Conservation (phyloP, 805 yeast species). For the Grigorovia transvaalensis region DNA sequence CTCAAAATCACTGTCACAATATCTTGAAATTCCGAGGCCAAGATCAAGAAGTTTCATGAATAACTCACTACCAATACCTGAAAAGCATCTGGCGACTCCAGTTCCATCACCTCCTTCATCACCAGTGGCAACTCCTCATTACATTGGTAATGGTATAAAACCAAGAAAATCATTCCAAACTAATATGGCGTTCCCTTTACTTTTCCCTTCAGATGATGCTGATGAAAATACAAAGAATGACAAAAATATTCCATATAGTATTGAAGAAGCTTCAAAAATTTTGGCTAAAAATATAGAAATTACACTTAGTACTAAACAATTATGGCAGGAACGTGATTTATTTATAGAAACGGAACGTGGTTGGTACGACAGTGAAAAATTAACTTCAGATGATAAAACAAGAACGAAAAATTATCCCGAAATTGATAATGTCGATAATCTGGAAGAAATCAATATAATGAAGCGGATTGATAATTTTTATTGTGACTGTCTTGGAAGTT, state of each 20-base stretch:
- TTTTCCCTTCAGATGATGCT: slow-evolving; percentile 45
- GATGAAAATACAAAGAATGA: slow-evolving; percentile 30
- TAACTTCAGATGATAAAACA: slow-evolving; percentile 1
- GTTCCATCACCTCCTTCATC: slow-evolving; percentile 71
- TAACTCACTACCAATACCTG: slow-evolving; percentile 22
- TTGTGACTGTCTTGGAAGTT: slow-evolving; percentile 37
- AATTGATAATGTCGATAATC: slow-evolving; percentile 7
- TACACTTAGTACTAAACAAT: slow-evolving; percentile 56
- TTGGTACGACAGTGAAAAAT: slow-evolving; percentile 24
- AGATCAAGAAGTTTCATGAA: slow-evolving; percentile 25
- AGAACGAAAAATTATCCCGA: neutral
- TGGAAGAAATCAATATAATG: slow-evolving; percentile 28
- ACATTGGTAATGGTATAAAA: slow-evolving; percentile 24
- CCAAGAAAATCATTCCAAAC: slow-evolving; percentile 51
- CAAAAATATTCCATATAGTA: slow-evolving; percentile 47
- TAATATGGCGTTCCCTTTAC: slow-evolving; percentile 54
- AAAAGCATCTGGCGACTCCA: slow-evolving; percentile 60
- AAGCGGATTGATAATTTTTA: slow-evolving; percentile 55
- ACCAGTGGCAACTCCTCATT: slow-evolving; percentile 28
- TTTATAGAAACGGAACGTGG: slow-evolving; percentile 72
- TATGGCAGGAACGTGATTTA: slow-evolving; percentile 59
- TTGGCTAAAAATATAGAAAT: slow-evolving; percentile 52
- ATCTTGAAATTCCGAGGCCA: slow-evolving; percentile 49
- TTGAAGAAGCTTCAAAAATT: slow-evolving; percentile 68
- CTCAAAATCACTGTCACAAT: slow-evolving; percentile 48